phyloP scores from a whole-genome alignment of 2,329 filamentous ascomycete species.

The Emergomyces pasteurianus region DNA sequence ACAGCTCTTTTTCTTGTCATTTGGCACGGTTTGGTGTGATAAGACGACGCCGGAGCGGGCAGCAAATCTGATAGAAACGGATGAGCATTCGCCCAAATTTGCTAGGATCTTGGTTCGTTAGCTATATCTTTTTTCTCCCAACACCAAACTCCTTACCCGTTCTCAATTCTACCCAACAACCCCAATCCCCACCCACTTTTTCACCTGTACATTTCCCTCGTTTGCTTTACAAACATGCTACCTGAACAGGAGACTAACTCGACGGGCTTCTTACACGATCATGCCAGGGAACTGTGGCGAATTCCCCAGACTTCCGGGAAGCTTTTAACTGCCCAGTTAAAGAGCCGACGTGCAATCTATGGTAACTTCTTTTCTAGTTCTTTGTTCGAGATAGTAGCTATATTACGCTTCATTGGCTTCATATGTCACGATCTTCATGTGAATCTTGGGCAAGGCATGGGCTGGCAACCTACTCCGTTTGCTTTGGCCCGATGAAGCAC shows the following conservation, averaged over 20 bases:
- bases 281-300: constrained; percentile 47
- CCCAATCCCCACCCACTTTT: background rate
- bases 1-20: constrained; percentile 58
- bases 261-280: background rate
- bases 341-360: constrained; percentile 57
- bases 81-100: constrained; percentile 39
- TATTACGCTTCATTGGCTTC: background rate
- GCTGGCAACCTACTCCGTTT: background rate
- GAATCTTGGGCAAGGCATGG: too few species aligned
- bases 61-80: constrained; percentile 46
- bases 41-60: constrained; percentile 49
- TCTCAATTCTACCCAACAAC: background rate
- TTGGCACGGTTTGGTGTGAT: constrained; percentile 54
- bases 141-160: background rate
- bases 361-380: constrained; percentile 35
- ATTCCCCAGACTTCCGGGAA: constrained; percentile 55
- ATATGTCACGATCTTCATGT: background rate
- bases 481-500: background rate
- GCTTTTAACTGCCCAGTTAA: constrained; percentile 54
- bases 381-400: background rate
- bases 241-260: background rate
- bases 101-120: background rate
- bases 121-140: background rate
- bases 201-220: background rate
- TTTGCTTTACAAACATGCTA: background rate